Conservation (phyloP, 2,329 filamentous ascomycete species). For the Dothideomycetes sp. region DNA sequence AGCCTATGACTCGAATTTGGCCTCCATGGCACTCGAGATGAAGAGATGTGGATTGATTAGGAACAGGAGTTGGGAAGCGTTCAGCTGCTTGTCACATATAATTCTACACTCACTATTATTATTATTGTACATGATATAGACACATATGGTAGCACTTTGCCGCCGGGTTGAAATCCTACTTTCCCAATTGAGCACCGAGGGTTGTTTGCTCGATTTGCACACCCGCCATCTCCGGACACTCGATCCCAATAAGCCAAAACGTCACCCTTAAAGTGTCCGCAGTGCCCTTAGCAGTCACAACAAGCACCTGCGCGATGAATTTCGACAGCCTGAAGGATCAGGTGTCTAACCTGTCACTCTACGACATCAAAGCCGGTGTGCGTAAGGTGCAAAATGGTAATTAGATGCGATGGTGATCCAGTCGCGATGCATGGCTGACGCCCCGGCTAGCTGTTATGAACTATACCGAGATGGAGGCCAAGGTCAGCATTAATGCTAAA, state of each 20-base stretch:
- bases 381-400: conserved; percentile 95
- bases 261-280: not conserved
- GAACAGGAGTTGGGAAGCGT: too few relatives aligned
- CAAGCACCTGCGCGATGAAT: conserved; percentile 50
- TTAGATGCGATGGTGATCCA: conserved; percentile 14
- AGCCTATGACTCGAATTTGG: too few relatives aligned
- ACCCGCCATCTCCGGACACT: not conserved
- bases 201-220: not conserved
- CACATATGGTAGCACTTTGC: too few relatives aligned
- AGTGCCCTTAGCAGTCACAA: not conserved
- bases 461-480: conserved; percentile 85
- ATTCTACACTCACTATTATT: too few relatives aligned
- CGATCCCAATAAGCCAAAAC: not conserved
- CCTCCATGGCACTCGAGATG: too few relatives aligned
- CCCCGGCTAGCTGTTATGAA: conserved; percentile 74
- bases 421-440: conserved; percentile 9
- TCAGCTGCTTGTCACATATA: too few relatives aligned
- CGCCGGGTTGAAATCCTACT: too few relatives aligned
- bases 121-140: too few relatives aligned
- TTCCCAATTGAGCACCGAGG: too few relatives aligned
- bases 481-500: conserved; percentile 29
- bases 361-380: conserved; percentile 90
- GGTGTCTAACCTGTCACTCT: conserved; percentile 84
- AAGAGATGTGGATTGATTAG: too few relatives aligned
- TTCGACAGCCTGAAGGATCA: conserved; percentile 73